phyloP scores from a whole-genome alignment of 1,139 yeast species.

The Fermentozyma sake region DNA sequence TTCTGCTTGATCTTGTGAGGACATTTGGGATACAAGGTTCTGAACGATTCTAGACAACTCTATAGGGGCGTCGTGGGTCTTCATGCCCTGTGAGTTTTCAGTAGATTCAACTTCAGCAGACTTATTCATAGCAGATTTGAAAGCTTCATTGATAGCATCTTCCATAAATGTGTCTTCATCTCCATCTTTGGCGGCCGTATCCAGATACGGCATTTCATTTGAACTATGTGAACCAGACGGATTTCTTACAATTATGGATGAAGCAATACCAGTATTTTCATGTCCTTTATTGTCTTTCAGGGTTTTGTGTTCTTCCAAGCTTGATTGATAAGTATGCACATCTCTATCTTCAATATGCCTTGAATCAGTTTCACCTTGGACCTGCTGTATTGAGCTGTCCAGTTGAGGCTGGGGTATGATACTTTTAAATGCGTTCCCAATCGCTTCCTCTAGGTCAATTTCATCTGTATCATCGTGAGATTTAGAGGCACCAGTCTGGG shows the following conservation, averaged over 20 bases:
- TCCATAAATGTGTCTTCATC: conserved; percentile 13
- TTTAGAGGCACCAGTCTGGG: no score
- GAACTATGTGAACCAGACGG: no score
- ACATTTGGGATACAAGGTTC: conserved; percentile 17
- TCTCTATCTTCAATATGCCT: no score
- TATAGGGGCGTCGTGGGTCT: conserved; percentile 5
- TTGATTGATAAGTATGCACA: no score
- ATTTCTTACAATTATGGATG: no score
- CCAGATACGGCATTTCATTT: no score
- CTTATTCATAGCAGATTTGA: conserved; percentile 21
- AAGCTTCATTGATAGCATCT: conserved; percentile 32
- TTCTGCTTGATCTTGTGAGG: conserved; percentile 8
- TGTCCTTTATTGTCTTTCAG: no score
- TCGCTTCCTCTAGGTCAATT: conserved; percentile 22
- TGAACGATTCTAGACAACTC: conserved; percentile 21
- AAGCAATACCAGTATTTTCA: no score
- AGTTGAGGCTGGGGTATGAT: conserved; percentile 1
- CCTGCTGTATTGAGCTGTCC: no score
- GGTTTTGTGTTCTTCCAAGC: no score
- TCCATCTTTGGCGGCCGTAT: conserved; percentile 3
- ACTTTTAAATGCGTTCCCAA: conserved; percentile 17
- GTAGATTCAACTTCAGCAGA: conserved; percentile 2
- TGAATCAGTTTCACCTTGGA: no score
- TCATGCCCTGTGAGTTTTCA: conserved; percentile 4
- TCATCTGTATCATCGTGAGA: conserved; percentile 16